Evolutionary conservation across 352 stramenopile genomes (phyloP), one percentile per base, ranked within the genome.

Genomic region (Pythium pyrilobum): DNA sequence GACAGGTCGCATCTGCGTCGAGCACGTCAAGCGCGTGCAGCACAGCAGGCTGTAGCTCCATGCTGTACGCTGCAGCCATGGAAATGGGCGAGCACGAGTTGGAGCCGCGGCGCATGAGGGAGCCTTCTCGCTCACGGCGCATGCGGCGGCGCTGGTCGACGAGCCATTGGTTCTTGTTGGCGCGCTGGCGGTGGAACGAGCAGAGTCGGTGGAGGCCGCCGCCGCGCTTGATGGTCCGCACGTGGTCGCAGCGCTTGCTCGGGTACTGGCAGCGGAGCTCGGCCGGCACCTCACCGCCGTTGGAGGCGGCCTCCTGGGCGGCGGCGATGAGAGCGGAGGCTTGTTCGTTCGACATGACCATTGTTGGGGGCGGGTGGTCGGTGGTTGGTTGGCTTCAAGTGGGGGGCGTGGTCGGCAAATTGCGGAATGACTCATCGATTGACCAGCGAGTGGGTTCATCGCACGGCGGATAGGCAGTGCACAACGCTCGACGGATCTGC

Each of bases 221-320:
- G 27, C 74, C 78, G 44, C 60, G 69, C 62, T 82, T 82, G 31
- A 62, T 54, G 24, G 72, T 67, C 1, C 72, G 69, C 31, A 72
- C 55, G 33, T 82, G 73, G 24, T 50, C 52, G 44, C 72, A 82
- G 0, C 54, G 51, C 36, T 79, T 79, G 44, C 66, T 71, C 52
- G 60, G 56, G 39, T 45, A 45, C 39, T 45, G 39, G 39, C 39
- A 45, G 39, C 39, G 39, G 20, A 45, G 39, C 36, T 41, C 36
- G 36, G 36, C 5, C 36, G 46, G 46, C 32, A 53, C 34, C 12
- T 56, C 37, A n/a, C 38, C 36, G 13, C 48, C 48, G 28, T 56
- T 46, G 36, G 13, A 20, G 24, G 48, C 48, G 37, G 48, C 37
- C 41, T 56, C 37, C 48, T 56, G 37, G 37, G 48, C 48, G 18